Percentiles rank a stretch among this genome's conserved stretches.
These are phyloP conservation scores for Zasmidium angulare DNA, from an alignment of 2,329 filamentous ascomycete genomes.

Conservation along the genomic window DNA sequence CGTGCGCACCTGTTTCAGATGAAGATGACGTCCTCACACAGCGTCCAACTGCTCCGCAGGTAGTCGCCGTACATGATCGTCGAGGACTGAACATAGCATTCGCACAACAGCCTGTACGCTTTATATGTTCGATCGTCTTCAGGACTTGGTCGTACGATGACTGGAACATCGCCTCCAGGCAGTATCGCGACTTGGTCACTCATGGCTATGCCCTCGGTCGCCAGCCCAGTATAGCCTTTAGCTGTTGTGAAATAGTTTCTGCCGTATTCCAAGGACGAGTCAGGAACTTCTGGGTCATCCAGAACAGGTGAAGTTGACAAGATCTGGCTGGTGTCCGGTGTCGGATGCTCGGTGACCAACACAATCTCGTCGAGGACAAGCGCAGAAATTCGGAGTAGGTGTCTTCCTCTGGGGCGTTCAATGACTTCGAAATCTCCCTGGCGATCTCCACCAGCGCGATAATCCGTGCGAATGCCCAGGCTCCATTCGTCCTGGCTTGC, in stretches of 20 bases:
- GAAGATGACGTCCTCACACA: slow-evolving; percentile 29
- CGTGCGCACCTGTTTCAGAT: no score
- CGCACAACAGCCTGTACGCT: slow-evolving; percentile 29
- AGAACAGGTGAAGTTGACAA: slow-evolving; percentile 9
- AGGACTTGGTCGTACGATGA: slow-evolving; percentile 26
- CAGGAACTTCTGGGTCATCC: slow-evolving; percentile 6
- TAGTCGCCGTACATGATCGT: slow-evolving; percentile 30
- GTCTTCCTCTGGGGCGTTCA: slow-evolving; percentile 14
- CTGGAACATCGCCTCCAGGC: slow-evolving; percentile 32
- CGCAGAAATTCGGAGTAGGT: slow-evolving; percentile 26
- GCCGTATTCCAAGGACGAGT: slow-evolving; percentile 24
- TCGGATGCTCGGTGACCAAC: slow-evolving; percentile 24
- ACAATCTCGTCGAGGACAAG: slow-evolving; percentile 28
- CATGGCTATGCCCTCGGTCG: slow-evolving; percentile 24
- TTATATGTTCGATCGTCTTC: slow-evolving; percentile 16
- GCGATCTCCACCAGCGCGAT: slow-evolving; percentile 28
- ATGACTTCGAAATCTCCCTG: slow-evolving; percentile 29
- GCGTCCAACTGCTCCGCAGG: slow-evolving; percentile 17
- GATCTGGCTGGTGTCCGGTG: slow-evolving; percentile 19
- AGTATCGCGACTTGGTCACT: slow-evolving; percentile 28
- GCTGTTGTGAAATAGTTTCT: slow-evolving; percentile 27
- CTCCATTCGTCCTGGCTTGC: slow-evolving; percentile 26
- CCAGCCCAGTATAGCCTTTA: slow-evolving; percentile 27
- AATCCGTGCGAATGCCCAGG: slow-evolving; percentile 25
- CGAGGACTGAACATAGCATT: slow-evolving; percentile 27